phyloP scores from a whole-genome alignment of 2,329 filamentous ascomycete genomes.

The Nigrograna mackinnonii region DNA sequence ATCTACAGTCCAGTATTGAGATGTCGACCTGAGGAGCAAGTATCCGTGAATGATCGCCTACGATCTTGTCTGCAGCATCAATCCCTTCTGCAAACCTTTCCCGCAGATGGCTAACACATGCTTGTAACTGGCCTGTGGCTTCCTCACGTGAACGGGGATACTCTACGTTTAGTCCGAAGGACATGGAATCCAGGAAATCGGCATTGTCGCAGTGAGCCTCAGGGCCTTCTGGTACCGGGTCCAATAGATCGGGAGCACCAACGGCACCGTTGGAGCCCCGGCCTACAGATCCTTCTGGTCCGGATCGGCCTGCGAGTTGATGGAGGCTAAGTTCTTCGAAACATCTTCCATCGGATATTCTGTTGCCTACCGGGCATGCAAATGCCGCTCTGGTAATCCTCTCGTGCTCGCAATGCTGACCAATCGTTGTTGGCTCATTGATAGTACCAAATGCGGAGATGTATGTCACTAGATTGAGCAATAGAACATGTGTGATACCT shows the following conservation, averaged over 20 bases:
- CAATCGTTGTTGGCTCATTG: conserved; percentile 22
- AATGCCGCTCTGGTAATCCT: conserved; percentile 24
- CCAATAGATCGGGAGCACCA: conserved; percentile 26
- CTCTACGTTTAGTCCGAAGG: conserved; percentile 10
- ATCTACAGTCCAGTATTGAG: conserved; percentile 17
- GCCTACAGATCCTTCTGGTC: conserved; percentile 17
- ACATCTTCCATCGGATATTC: conserved; percentile 21
- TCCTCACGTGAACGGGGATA: conserved; percentile 23
- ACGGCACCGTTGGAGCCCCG: conserved; percentile 25
- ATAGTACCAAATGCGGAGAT: conserved; percentile 26
- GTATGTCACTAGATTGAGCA: no score
- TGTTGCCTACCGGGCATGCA: conserved; percentile 12
- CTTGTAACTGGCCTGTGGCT: conserved; percentile 21
- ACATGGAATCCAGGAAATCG: conserved; percentile 22
- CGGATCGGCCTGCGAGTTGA: conserved; percentile 22
- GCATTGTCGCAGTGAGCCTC: conserved; percentile 30
- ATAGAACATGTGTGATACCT: no score
- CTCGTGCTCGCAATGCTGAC: conserved; percentile 29
- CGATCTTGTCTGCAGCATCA: conserved; percentile 14
- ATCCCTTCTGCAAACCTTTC: conserved; percentile 10
- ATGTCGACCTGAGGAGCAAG: conserved; percentile 20
- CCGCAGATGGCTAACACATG: conserved; percentile 21
- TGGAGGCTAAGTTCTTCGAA: conserved; percentile 23
- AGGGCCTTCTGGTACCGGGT: conserved; percentile 23
- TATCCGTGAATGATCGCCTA: conserved; percentile 8